Base-by-base conservation (phyloP, 179 eudicot genomes). In the Sideroxylon spinosum region DNA sequence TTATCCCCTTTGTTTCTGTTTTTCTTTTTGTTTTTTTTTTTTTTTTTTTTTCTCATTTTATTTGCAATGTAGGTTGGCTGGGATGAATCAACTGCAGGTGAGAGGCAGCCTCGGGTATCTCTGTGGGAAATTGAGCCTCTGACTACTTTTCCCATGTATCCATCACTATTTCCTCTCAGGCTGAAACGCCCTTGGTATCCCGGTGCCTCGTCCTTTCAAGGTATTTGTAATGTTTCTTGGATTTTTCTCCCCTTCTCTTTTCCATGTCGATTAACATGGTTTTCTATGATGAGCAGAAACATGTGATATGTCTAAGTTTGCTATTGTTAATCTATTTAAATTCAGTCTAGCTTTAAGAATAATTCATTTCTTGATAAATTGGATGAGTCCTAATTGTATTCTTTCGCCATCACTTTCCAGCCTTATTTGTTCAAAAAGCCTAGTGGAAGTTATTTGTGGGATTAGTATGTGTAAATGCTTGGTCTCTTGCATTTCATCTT, bases 51-150 rank as follows among this genome's bases (percentile, higher is more conserved):
- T 29, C 53, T 23, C 60, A 19, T 57, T 50, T 65, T 32, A 6
- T 3, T 78, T 59, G 60, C 57, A 26, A 69, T 84, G 75, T 79
- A 96, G 99, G 99, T 96, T 81, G 99, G 99, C 57, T 96, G 99
- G 99, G 99, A 96, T 81, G 99, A 96, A 76, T 96, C 99, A 67
- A 94, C 99, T 81, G 99, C 98, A n/a, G 96, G 98, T 78, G 98
- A 96, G 87, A 96, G 96, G 85, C 99, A 94, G 82, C 98, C 99
- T 75, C 89, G 98, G 25, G 99, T 94, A 20, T 96, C 99, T 14
- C 83, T 96, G 76, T 96, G 99, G 99, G 99, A 96, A 80, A 92
- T 96, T 69, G 98, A 94, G 79, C 98, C 98, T 50, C 83, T 94
- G 85, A 94, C 98, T 26, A 94, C 97, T 73, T 94, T 94, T 76